phyloP scores from a whole-genome alignment of 1,284 basidiomycete genomes.

The Neonothopanus nambi region DNA sequence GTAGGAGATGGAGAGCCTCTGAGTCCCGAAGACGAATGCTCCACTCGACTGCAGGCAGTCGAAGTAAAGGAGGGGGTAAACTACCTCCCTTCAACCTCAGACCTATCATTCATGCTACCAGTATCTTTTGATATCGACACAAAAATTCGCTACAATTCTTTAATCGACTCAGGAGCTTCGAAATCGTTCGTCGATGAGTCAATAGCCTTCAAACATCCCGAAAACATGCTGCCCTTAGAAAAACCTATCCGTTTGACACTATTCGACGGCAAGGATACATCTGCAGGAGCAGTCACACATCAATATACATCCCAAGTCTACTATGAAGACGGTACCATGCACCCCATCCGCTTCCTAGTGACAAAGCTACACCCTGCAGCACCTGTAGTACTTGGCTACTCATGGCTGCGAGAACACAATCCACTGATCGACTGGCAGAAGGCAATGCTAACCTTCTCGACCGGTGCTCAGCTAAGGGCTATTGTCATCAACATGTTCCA shows the following conservation, averaged over 20 bases:
- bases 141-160: background rate
- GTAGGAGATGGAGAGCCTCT: background rate
- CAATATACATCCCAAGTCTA: background rate
- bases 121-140: background rate
- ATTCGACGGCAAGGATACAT: background rate
- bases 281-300: background rate
- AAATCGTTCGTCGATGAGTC: background rate
- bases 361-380: constrained; percentile 7
- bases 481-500: too few relatives aligned
- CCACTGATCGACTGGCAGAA: background rate
- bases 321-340: background rate
- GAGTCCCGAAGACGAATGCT: background rate
- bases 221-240: background rate
- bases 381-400: background rate
- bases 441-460: too few relatives aligned
- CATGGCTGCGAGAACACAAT: constrained; percentile 4
- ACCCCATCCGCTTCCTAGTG: background rate
- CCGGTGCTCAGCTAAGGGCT: too few relatives aligned
- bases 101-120: background rate
- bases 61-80: background rate
- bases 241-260: background rate
- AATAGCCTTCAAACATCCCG: background rate
- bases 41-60: background rate
- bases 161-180: background rate
- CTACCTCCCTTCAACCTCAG: background rate